Percentiles rank a stretch among this genome's conserved stretches.
These are phyloP conservation scores for Solanum verrucosum DNA, from an alignment of 257 asterid species.

Conservation along the genomic window DNA sequence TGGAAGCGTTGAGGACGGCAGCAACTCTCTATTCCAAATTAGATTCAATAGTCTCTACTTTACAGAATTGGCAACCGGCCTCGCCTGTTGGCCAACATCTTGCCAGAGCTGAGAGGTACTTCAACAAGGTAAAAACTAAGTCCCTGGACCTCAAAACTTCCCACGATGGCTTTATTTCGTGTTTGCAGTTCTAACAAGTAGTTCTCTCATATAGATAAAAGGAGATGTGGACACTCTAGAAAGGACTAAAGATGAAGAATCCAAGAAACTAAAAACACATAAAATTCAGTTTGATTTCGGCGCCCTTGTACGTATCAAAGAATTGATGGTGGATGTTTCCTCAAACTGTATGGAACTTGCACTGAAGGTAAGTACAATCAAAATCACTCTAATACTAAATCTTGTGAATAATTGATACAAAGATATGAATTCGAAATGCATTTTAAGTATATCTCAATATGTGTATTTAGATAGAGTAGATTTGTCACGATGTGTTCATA, in stretches of 20 bases:
- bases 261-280: slow-evolving; percentile 56
- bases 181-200: neutral
- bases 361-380: slow-evolving; percentile 49
- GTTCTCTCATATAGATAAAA: slow-evolving; percentile 43
- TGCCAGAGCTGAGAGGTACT: slow-evolving; percentile 58
- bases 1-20: slow-evolving; percentile 85
- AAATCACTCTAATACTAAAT: neutral
- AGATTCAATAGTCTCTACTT: slow-evolving; percentile 33
- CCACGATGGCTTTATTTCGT: neutral
- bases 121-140: slow-evolving; percentile 44
- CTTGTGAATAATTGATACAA: neutral
- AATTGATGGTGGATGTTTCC: slow-evolving; percentile 71
- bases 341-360: slow-evolving; percentile 79
- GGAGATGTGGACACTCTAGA: slow-evolving; percentile 71
- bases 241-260: slow-evolving; percentile 76
- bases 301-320: slow-evolving; percentile 64
- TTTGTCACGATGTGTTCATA: neutral
- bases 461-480: neutral
- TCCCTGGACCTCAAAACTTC: neutral
- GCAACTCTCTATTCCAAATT: slow-evolving; percentile 54
- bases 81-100: slow-evolving; percentile 49
- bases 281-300: slow-evolving; percentile 70
- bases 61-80: slow-evolving; percentile 44
- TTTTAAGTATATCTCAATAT: neutral
- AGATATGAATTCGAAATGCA: neutral